phyloP scores from a whole-genome alignment of 768 basidiomycete species.

The Lactarius evosmus region DNA sequence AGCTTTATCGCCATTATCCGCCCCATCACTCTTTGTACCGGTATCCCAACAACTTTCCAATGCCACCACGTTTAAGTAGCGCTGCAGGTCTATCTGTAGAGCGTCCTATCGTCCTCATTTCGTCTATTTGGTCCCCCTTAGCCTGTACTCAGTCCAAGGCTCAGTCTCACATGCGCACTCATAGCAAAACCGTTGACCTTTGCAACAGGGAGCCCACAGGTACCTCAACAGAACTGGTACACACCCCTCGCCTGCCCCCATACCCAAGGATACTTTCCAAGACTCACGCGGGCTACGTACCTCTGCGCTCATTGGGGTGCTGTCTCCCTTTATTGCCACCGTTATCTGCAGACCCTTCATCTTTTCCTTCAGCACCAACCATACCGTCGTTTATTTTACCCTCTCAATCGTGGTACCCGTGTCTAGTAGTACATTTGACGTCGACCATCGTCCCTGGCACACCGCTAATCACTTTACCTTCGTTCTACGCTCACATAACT shows the following conservation, averaged over 20 bases:
- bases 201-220: conserved; percentile 2
- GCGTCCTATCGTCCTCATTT: no score
- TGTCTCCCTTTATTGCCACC: neutral
- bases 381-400: neutral
- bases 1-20: conserved; percentile 43
- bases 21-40: no score
- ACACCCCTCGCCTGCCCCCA: neutral
- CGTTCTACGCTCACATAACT: no score
- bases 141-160: neutral
- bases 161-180: neutral
- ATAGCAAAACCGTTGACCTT: neutral
- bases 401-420: neutral
- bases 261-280: no score
- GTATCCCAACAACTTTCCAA: no score
- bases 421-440: neutral
- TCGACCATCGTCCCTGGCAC: neutral
- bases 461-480: neutral
- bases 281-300: no score
- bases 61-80: no score
- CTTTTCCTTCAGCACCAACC: conserved; percentile 6
- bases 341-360: neutral
- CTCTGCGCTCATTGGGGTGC: no score
- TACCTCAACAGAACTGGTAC: neutral
- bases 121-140: no score
- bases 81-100: no score